phyloP scores from a whole-genome alignment of 148 eudicot genomes.

The Limonium bicolor region DNA sequence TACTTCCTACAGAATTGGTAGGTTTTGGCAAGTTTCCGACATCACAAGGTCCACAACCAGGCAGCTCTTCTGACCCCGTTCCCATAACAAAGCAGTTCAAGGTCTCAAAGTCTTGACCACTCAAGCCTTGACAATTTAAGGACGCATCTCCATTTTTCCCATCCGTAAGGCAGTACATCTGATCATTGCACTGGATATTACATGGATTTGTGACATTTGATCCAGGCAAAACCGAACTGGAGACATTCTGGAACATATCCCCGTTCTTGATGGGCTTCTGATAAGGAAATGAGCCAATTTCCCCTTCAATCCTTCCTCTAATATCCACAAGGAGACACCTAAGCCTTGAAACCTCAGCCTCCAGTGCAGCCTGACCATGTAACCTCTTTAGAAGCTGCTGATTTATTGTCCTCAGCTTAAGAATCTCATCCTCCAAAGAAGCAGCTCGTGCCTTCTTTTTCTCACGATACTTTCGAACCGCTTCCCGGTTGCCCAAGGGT shows the following conservation, averaged over 20 bases:
- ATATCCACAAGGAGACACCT: conserved; percentile 55
- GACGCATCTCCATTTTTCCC: not conserved
- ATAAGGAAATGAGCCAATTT: conserved; percentile 48
- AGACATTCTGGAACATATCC: not conserved
- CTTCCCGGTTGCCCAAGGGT: conserved; percentile 40
- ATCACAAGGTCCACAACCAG: not conserved
- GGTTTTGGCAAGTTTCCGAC: not conserved
- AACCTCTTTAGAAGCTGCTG: conserved; percentile 43
- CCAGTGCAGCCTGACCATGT: conserved; percentile 32
- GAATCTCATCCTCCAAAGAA: conserved; percentile 43
- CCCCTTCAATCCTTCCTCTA: conserved; percentile 50
- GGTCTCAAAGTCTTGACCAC: not conserved
- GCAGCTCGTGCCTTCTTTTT: conserved; percentile 52
- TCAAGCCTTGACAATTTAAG: not conserved
- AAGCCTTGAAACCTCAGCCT: conserved; percentile 11
- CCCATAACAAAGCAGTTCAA: not conserved
- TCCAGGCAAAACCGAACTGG: not conserved
- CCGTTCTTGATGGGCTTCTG: conserved; percentile 16
- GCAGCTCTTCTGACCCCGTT: not conserved
- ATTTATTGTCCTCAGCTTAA: conserved; percentile 33
- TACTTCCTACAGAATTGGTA: not conserved
- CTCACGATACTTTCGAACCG: conserved; percentile 49
- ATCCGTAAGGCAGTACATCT: not conserved
- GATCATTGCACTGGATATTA: not conserved
- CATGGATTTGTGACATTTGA: not conserved